Conservation (phyloP, 1,139 yeast genomes). For the Starmera stellimalicola region DNA sequence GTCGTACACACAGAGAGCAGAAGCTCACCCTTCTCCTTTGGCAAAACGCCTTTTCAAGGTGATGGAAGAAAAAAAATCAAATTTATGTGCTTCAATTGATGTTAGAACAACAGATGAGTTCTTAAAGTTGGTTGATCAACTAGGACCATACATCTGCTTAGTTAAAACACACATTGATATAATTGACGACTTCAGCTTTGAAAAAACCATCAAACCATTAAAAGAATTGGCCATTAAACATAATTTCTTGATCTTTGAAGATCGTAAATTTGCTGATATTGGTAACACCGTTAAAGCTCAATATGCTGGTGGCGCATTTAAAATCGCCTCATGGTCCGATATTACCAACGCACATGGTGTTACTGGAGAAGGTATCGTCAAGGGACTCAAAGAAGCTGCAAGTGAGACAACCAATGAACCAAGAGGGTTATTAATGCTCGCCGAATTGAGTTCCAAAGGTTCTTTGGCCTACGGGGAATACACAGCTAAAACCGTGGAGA, state of each 20-base stretch:
- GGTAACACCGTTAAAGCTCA: conserved; percentile 97
- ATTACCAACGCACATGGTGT: conserved; percentile 97
- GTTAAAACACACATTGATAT: conserved; percentile 95
- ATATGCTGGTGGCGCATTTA: conserved; percentile 82
- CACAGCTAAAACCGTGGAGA: conserved; percentile 77
- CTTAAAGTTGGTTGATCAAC: conserved; percentile 55
- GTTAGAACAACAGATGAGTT: conserved; percentile 73
- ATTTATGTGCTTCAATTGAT: conserved; percentile 94
- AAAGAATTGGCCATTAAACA: conserved; percentile 63
- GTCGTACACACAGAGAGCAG: conserved; percentile 64
- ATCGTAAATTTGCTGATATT: conserved; percentile 95
- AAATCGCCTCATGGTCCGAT: conserved; percentile 91
- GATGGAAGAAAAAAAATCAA: conserved; percentile 76
- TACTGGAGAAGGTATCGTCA: conserved; percentile 89
- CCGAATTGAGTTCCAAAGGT: conserved; percentile 91
- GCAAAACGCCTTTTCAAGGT: conserved; percentile 66
- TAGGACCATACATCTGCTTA: conserved; percentile 88
- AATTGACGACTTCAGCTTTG: conserved; percentile 78
- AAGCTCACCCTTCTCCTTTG: conserved; percentile 62
- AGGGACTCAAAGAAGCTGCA: conserved; percentile 82
- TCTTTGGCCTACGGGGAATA: conserved; percentile 89
- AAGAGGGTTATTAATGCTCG: conserved; percentile 89
- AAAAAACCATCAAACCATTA: conserved; percentile 68
- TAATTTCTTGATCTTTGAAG: conserved; percentile 85
- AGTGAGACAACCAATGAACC: conserved; percentile 57